Evolutionary conservation across 1,284 basidiomycete genomes (phyloP), one percentile per base, ranked within the genome.

Genomic region (Polyporus tsugae): DNA sequence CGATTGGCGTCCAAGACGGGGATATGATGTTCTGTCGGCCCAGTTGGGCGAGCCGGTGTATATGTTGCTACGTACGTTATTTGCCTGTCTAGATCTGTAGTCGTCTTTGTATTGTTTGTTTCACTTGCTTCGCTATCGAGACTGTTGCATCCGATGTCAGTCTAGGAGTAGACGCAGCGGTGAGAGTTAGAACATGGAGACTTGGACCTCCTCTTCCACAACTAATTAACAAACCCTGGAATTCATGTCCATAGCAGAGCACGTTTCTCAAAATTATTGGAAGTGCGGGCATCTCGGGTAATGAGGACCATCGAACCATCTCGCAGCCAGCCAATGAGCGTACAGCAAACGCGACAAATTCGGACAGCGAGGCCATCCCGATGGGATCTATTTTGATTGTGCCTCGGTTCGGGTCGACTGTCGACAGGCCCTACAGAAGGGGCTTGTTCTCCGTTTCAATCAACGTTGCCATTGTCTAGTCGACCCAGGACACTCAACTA

Each of bases 1-100:
- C 81, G 87, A 38, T 63, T 86, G 72, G 84, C 84, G 35, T 75
- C 84, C n/a, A 84, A 84, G 73, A 73, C 73, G 46, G 74, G 74
- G 4, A 62, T 77, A 42, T 76, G 65, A 71, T 52, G n/a, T 38
- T 53, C 52, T 42, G 19, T 15, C 36, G 39, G n/a, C 15, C 38
- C 39, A 11, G 10, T 36, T 19, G 62, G 19, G 49, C 49, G 25
- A 33, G 49, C n/a, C 35, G 52, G 25, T 53, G 46, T 49, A 25
- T 25, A 52, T 38, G 55, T 38, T 60, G 29, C 22, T 60, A 42
- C n/a, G 52, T 55, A 55, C 29, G 42, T 61, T 29, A 39, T 59
- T 13, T 36, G 36, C 52, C 52, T 53, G 52, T 62, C 41, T 62
- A 62, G 42, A 49, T 49, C 46, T 49, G 46, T 49, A 49, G 46